Base-by-base conservation (phyloP, 2,329 filamentous ascomycete species). In the Phoma sp. region DNA sequence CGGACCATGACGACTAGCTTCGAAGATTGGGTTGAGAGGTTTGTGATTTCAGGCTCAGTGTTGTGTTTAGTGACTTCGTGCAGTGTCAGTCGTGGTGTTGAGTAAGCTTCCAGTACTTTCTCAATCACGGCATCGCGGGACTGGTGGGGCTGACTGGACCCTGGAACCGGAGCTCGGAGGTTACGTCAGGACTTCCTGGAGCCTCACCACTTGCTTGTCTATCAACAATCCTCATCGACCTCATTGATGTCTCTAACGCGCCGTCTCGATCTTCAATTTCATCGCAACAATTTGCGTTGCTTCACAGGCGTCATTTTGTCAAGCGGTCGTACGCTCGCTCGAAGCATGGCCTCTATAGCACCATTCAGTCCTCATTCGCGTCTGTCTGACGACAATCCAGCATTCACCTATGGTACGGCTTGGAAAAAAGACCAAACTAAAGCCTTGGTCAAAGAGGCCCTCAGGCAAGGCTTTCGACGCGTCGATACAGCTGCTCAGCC, bases 401-500 rank as follows among this genome's bases (percentile, higher is more conserved):
- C 76, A 4, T 81, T 85, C 60, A 76, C 95, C 59, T 95, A 95
- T 72, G 91, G 91, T 46, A 94, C 91, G 2, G 91, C 91, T n/a
- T 94, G 91, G 90, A 95, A 95, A 74, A 88, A 88, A 67, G 85
- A 88, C 1, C 76, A 77, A 17, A 92, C 89, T 0, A 81, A 83
- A 19, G 78, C 84, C 50, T 80, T 94, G 2, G 90, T 95, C 21
- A 84, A 88, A 64, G 75, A 82, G 59, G 91, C 91, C 2, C 70
- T 95, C 31, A 80, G 80, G 39, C 78, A 84, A 39, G 90, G 91
- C 5, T 95, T 94, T 65, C 82, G 86, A 29, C 89, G 81, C 41
- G 77, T 95, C 56, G 91, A 95, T 69, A 94, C 91, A 0, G 90
- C 90, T 9, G 89, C 88, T 15, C 89, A 92, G 74, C 90, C 90